Percentiles rank a stretch among this genome's conserved stretches.
These are phyloP conservation scores for Ophiostoma montium DNA, from an alignment of 2,329 filamentous ascomycete species.

Conservation along the genomic window DNA sequence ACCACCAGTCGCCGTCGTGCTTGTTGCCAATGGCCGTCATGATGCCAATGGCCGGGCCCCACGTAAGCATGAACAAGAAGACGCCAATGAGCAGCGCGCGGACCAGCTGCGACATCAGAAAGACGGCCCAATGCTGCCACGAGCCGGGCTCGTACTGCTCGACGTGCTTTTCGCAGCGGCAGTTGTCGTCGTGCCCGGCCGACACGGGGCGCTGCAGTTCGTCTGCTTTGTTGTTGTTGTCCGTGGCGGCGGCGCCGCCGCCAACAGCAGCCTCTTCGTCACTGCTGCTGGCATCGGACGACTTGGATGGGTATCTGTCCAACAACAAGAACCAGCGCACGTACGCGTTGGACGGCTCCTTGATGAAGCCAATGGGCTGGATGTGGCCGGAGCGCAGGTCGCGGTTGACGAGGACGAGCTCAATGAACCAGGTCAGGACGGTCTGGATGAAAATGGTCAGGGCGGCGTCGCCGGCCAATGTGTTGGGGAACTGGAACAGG, in stretches of 20 bases:
- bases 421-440: constrained; percentile 36
- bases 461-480: constrained; percentile 33
- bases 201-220: neutral
- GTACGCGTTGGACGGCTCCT: constrained; percentile 20
- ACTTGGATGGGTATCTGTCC: constrained; percentile 14
- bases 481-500: constrained; percentile 36
- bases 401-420: constrained; percentile 31
- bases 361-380: constrained; percentile 31
- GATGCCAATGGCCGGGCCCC: constrained; percentile 29
- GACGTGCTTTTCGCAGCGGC: constrained; percentile 8
- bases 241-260: neutral
- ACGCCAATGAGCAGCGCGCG: constrained; percentile 24
- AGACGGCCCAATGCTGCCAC: constrained; percentile 20
- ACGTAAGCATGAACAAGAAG: constrained; percentile 28
- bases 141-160: constrained; percentile 17
- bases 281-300: neutral
- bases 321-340: constrained; percentile 32
- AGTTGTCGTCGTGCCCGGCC: constrained; percentile 9
- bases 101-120: constrained; percentile 23
- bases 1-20: constrained; percentile 29
- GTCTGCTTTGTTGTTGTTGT: no score
- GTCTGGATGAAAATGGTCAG: constrained; percentile 38
- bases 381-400: constrained; percentile 31
- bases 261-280: neutral
- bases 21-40: constrained; percentile 25